phyloP scores from a whole-genome alignment of 345 rosid species.

The Euclidium syriacum region DNA sequence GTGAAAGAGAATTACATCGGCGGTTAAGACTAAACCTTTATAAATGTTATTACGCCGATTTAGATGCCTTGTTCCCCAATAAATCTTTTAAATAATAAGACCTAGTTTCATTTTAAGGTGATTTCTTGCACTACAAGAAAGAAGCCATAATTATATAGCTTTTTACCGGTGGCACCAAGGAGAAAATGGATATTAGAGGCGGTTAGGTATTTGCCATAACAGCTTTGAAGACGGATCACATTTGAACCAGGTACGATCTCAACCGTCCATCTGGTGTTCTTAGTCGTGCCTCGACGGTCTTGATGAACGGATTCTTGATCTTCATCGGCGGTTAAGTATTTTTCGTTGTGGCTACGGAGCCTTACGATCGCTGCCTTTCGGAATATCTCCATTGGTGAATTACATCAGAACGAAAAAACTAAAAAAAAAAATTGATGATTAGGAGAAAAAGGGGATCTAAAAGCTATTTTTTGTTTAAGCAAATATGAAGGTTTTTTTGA shows the following conservation, averaged over 20 bases:
- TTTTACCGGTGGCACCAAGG: conserved; percentile 58
- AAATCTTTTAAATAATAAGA: neutral
- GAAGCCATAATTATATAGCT: conserved; percentile 21
- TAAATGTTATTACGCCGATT: neutral
- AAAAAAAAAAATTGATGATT: neutral
- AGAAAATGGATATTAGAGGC: conserved; percentile 57
- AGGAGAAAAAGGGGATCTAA: neutral
- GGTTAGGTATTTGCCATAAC: conserved; percentile 65
- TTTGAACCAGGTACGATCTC: conserved; percentile 35
- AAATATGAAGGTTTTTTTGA: neutral
- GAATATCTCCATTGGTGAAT: conserved; percentile 54
- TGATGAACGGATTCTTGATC: conserved; percentile 56
- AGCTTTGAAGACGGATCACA: conserved; percentile 50
- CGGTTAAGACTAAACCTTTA: too few relatives aligned
- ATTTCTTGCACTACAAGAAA: conserved; percentile 13
- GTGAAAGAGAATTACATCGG: too few relatives aligned
- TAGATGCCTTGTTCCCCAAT: neutral
- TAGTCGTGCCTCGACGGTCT: conserved; percentile 51
- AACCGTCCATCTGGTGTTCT: conserved; percentile 59
- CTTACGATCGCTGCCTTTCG: conserved; percentile 45
- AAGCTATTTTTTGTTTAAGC: neutral
- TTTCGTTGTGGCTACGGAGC: conserved; percentile 63
- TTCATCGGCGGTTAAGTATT: conserved; percentile 56
- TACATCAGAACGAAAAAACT: neutral
- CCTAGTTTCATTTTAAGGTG: neutral